phyloP scores from a whole-genome alignment of 2,329 filamentous ascomycete species.

The Didymosphaeria variabile region DNA sequence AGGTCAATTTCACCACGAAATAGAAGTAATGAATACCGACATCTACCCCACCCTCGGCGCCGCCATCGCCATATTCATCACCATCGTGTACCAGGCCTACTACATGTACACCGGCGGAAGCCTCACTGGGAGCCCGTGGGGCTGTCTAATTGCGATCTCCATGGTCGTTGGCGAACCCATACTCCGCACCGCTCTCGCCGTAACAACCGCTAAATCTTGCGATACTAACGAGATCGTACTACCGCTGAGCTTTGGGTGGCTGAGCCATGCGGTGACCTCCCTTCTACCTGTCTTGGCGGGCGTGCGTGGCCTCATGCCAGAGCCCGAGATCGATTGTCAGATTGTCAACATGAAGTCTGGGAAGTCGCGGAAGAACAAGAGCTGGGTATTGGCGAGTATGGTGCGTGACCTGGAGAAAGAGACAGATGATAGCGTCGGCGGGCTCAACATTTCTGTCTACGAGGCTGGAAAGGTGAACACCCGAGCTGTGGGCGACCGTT shows the following conservation, averaged over 20 bases:
- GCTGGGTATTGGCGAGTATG: conserved; percentile 13
- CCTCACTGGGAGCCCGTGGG: neutral
- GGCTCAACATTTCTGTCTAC: conserved; percentile 5
- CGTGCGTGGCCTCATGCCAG: neutral
- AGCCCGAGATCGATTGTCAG: conserved; percentile 12
- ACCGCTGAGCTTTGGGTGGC: conserved; percentile 9
- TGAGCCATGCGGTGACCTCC: neutral
- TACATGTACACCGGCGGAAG: neutral
- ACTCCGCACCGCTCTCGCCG: conserved; percentile 4
- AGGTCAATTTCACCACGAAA: no score
- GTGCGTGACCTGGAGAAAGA: conserved; percentile 7
- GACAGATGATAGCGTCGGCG: neutral
- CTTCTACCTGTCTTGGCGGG: neutral
- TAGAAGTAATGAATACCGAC: no score
- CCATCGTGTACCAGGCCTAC: neutral
- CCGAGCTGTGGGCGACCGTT: no score
- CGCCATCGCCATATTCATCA: neutral
- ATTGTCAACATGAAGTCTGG: conserved; percentile 12
- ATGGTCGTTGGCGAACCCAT: conserved; percentile 8
- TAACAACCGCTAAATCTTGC: neutral
- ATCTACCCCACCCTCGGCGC: no score
- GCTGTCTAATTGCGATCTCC: neutral
- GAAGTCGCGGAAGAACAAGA: conserved; percentile 10
- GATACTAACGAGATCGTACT: neutral
- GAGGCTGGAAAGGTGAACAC: neutral